Evolutionary conservation across 768 basidiomycete species (phyloP).

Genomic region (Kwoniella heveanensis): DNA sequence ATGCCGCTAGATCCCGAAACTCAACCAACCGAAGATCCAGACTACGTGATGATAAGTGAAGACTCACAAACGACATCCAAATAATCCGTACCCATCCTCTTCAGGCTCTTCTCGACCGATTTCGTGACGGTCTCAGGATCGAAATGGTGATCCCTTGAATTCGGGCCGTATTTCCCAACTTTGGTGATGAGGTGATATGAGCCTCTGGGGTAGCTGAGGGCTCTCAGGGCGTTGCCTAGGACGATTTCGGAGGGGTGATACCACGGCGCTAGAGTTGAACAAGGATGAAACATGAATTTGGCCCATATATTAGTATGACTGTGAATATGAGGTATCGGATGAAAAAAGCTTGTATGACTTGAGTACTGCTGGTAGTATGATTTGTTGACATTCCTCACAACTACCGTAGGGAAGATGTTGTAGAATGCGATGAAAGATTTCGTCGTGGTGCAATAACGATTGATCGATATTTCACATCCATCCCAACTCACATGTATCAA

Average conservation of each 20-base stretch:
- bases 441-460: no score
- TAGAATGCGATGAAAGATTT: no score
- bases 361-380: no score
- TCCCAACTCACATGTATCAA: constrained; percentile 50
- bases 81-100: constrained; percentile 48
- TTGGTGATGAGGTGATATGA: constrained; percentile 55
- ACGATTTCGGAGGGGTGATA: constrained; percentile 57
- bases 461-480: not conserved
- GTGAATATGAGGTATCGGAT: no score
- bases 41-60: no score
- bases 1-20: no score
- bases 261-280: constrained; percentile 39
- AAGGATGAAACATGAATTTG: no score
- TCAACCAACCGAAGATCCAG: no score
- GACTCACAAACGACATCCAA: constrained; percentile 56
- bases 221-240: constrained; percentile 44
- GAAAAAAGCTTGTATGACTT: no score
- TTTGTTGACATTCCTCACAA: no score
- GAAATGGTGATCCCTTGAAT: constrained; percentile 44
- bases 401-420: no score
- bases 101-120: constrained; percentile 51
- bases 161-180: constrained; percentile 53
- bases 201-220: constrained; percentile 46
- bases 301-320: no score
- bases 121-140: constrained; percentile 37